Evolutionary conservation across 2,329 filamentous ascomycete genomes (phyloP).

Genomic region (Clonostachys sp.): DNA sequence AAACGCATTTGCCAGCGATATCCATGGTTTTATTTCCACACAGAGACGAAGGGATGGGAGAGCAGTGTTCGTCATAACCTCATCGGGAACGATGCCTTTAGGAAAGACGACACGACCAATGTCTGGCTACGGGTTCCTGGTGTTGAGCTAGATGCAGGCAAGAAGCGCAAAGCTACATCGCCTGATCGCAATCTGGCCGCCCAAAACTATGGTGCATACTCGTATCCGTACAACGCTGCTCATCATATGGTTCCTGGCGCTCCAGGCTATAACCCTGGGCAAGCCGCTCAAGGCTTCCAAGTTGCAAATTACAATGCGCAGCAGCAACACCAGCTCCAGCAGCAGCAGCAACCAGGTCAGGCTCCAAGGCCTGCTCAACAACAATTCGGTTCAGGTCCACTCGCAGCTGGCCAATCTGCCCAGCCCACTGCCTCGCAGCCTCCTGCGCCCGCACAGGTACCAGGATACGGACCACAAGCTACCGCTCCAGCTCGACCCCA

Average conservation of each 20-base stretch:
- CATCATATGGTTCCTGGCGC: slow-evolving; percentile 25
- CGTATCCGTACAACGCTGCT: slow-evolving; percentile 23
- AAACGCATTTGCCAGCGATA: slow-evolving; percentile 55
- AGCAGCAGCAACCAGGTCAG: neutral
- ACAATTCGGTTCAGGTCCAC: neutral
- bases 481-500: neutral
- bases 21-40: slow-evolving; percentile 55
- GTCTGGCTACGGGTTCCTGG: slow-evolving; percentile 54
- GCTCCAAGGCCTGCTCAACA: neutral
- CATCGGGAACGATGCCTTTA: slow-evolving; percentile 57
- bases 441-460: neutral
- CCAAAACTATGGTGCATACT: slow-evolving; percentile 28
- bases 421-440: neutral
- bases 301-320: slow-evolving; percentile 22
- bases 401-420: neutral
- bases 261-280: slow-evolving; percentile 23
- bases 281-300: slow-evolving; percentile 25
- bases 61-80: slow-evolving; percentile 61
- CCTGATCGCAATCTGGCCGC: slow-evolving; percentile 40
- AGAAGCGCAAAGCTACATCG: slow-evolving; percentile 52
- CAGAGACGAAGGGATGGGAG: slow-evolving; percentile 62
- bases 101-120: slow-evolving; percentile 50
- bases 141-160: slow-evolving; percentile 55
- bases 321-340: slow-evolving; percentile 2
- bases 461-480: neutral